These are phyloP conservation scores for Fraxinus excelsior DNA, from an alignment of 257 asterid genomes.

Conservation along the genomic window DNA sequence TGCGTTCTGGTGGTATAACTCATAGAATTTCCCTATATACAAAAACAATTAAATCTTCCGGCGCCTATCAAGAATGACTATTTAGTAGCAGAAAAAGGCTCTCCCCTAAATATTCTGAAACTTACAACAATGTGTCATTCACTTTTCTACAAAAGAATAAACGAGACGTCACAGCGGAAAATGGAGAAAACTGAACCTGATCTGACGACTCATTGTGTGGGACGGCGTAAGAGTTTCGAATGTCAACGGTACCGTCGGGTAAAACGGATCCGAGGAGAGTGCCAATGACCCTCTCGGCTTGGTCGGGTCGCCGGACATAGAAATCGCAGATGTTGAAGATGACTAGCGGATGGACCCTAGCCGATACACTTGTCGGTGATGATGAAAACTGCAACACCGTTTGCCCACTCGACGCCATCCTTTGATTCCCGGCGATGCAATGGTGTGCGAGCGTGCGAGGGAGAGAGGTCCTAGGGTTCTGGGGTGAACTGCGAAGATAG, in stretches of 20 bases:
- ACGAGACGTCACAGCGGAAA: not conserved
- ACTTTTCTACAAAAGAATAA: not conserved
- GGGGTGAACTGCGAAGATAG: not conserved
- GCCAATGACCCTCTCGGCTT: conserved; percentile 88
- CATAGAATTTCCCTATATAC: not conserved
- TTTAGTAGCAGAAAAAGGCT: not conserved
- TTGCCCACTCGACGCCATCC: conserved; percentile 55
- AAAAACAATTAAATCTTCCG: not conserved
- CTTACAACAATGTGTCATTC: not conserved
- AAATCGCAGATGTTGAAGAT: conserved; percentile 85
- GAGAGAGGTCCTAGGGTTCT: conserved; percentile 10
- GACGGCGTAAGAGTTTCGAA: conserved; percentile 90
- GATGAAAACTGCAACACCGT: conserved; percentile 69
- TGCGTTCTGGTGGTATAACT: not conserved
- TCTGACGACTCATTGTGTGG: conserved; percentile 88
- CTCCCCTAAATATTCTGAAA: not conserved
- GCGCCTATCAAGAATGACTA: not conserved
- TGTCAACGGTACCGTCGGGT: conserved; percentile 84
- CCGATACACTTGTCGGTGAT: conserved; percentile 56
- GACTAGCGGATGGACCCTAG: conserved; percentile 82
- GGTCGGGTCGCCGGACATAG: conserved; percentile 90
- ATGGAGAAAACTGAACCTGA: conserved; percentile 52
- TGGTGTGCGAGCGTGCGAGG: not conserved
- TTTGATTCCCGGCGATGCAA: not conserved
- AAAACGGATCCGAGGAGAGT: conserved; percentile 90